Evolutionary conservation across 1,284 basidiomycete genomes (phyloP).

Genomic region (Boletus smithii): DNA sequence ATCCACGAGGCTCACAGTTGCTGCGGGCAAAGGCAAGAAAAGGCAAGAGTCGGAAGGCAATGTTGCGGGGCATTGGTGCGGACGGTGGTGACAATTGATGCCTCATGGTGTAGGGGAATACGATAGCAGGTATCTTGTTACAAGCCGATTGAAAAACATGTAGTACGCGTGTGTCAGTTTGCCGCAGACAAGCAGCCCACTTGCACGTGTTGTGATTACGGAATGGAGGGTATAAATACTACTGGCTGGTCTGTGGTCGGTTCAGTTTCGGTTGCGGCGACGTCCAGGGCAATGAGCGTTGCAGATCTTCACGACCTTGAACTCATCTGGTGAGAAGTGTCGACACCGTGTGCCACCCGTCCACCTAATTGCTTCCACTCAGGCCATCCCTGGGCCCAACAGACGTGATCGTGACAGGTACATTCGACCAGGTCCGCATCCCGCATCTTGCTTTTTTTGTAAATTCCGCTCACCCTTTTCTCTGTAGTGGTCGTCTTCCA

Average conservation of each 20-base stretch:
- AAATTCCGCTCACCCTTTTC: constrained; percentile 5
- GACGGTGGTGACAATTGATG: constrained; percentile 15
- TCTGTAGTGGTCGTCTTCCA: constrained; percentile 63
- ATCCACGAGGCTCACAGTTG: constrained; percentile 30
- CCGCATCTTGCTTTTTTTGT: neutral
- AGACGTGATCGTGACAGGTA: constrained; percentile 67
- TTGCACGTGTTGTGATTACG: constrained; percentile 27
- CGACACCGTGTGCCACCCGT: constrained; percentile 1
- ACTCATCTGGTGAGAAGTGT: constrained; percentile 44
- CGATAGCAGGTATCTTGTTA: too few relatives aligned
- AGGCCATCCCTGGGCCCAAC: constrained; percentile 51
- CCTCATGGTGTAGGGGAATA: neutral
- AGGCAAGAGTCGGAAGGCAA: constrained; percentile 47
- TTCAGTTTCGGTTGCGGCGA: constrained; percentile 22
- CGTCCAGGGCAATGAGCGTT: constrained; percentile 31
- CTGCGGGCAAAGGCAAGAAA: constrained; percentile 49
- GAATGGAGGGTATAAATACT: constrained; percentile 31
- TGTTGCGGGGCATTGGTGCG: constrained; percentile 41
- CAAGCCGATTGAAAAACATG: neutral
- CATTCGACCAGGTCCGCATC: constrained; percentile 68
- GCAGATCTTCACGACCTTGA: constrained; percentile 44
- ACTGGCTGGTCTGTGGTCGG: neutral
- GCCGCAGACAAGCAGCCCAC: neutral
- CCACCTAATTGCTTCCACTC: constrained; percentile 13
- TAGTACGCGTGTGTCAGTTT: constrained; percentile 14